Base-by-base conservation (phyloP, 2,329 filamentous ascomycete genomes). In the Biscogniauxia mediterranea region DNA sequence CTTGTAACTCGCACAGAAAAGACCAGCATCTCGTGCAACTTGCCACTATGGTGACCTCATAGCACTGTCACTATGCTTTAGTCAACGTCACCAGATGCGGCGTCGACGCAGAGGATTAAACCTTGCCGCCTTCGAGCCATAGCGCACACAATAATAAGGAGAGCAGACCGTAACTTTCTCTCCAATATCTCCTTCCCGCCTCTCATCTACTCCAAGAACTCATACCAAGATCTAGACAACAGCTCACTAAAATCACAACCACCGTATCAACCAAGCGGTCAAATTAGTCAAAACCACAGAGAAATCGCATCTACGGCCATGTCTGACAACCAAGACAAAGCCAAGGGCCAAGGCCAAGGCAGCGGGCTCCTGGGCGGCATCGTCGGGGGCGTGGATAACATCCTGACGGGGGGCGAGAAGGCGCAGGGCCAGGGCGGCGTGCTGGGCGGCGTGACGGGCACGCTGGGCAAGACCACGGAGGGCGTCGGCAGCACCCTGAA, bases 361-460 rank as follows among this genome's bases (percentile, higher is more conserved):
- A 64, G 67, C 60, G 75, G 75, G 13, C 66, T 77, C 53, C 69
- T 77, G 54, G 75, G 75, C 63, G 69, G 70, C 52, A 61, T 76
- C 23, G 72, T 73, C 56, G 73, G 74, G 61, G 68, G 69, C 46
- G 66, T 76, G 59, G 73, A 77, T 64, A 76, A 74, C 58, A 73
- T 76, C 52, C 69, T 77, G 55, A 77, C 75, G 19, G 76, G 76
- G 51, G 76, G 74, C 58, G 73, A 77, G 32, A 69, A 77, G 61
- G 70, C 72, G 20, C 57, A 77, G 26, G 74, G 74, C 49, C 72
- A 77, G 62, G 76, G 76, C 9, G 76, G 76, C 1, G 67, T 78
- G 15, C 64, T 78, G 49, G 75, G 76, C 5, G 68, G 71, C 19
- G 69, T 73, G 3, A 58, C 65, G 6, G 68, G 66, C 50, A 66